Percentiles rank a stretch among this genome's conserved stretches.
Conservation (phyloP, 2,329 filamentous ascomycete species). For the Alternaria panax region DNA sequence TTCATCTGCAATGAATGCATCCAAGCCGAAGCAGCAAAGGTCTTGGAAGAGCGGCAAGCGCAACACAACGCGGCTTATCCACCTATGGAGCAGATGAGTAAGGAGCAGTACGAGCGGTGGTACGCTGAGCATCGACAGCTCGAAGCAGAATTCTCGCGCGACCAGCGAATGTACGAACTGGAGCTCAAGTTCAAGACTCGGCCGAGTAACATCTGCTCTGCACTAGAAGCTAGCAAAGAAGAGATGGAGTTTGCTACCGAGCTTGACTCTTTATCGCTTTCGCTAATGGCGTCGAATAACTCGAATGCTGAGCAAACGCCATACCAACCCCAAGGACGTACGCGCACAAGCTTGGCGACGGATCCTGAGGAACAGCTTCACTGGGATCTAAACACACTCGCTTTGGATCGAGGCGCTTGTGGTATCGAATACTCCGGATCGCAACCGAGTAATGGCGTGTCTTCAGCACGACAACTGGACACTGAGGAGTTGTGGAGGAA, state of each 20-base stretch:
- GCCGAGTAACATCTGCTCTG: slow-evolving; percentile 42
- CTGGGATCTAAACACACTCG: slow-evolving; percentile 44
- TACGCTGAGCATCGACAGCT: slow-evolving; percentile 41
- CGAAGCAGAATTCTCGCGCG: slow-evolving; percentile 35
- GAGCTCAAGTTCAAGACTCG: slow-evolving; percentile 34
- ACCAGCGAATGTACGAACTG: slow-evolving; percentile 37
- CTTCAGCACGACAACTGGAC: slow-evolving; percentile 19
- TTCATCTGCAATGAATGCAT: slow-evolving; percentile 47
- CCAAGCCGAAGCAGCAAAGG: slow-evolving; percentile 33
- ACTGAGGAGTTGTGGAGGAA: slow-evolving; percentile 39
- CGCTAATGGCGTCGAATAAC: slow-evolving; percentile 35
- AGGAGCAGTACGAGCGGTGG: slow-evolving; percentile 43
- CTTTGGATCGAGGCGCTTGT: slow-evolving; percentile 43
- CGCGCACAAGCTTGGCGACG: slow-evolving; percentile 35
- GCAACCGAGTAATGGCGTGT: slow-evolving; percentile 17
- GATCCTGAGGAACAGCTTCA: slow-evolving; percentile 48
- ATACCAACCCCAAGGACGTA: slow-evolving; percentile 22
- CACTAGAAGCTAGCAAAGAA: slow-evolving; percentile 39
- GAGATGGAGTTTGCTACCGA: slow-evolving; percentile 42
- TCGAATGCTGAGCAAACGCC: slow-evolving; percentile 9
- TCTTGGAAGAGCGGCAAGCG: slow-evolving; percentile 39
- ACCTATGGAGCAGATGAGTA: slow-evolving; percentile 37
- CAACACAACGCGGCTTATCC: slow-evolving; percentile 40
- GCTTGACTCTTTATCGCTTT: slow-evolving; percentile 42
- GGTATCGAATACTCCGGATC: slow-evolving; percentile 40